Evolutionary conservation across 139 green algal species (phyloP).

Genomic region (Desmodesmus armatus): DNA sequence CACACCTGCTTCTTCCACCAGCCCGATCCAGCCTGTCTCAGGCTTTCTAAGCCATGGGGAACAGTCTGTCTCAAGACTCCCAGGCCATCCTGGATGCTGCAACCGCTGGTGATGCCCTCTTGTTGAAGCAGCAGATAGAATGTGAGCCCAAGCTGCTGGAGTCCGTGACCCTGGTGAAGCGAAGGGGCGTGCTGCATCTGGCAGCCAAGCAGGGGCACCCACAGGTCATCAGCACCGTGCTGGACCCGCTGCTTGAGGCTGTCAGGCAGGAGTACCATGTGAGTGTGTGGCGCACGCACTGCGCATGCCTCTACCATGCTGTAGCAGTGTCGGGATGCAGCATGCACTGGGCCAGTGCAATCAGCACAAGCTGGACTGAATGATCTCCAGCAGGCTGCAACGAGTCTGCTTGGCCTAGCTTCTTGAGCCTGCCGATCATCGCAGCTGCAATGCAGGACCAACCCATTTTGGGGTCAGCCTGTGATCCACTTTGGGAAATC

Average conservation of each 20-base stretch:
- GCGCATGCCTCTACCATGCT: too few species aligned
- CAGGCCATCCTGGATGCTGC: slow-evolving; percentile 30
- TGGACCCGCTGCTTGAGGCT: slow-evolving; percentile 25
- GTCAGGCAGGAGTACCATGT: slow-evolving; percentile 27
- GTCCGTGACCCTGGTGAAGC: slow-evolving; percentile 41
- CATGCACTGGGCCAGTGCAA: too few species aligned
- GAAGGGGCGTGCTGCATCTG: slow-evolving; percentile 34
- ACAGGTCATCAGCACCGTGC: slow-evolving; percentile 12
- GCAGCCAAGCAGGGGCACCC: slow-evolving; percentile 40
- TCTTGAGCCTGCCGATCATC: too few species aligned
- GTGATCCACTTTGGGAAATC: too few species aligned
- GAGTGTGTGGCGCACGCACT: not conserved
- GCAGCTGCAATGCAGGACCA: too few species aligned
- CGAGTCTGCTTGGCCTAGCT: too few species aligned
- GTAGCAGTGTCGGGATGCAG: too few species aligned
- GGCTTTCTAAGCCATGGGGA: not conserved
- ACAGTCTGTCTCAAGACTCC: not conserved
- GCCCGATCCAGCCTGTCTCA: too few species aligned
- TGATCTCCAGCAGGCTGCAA: too few species aligned
- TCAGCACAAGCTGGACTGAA: too few species aligned
- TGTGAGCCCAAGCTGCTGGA: not conserved
- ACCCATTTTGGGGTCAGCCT: too few species aligned
- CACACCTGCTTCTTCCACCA: too few species aligned
- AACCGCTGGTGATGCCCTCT: not conserved
- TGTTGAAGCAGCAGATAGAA: slow-evolving; percentile 3